A percentile compares a stretch with the other conserved stretches of the same genome.
phyloP scores from a whole-genome alignment of 148 eudicot species.

The Silene latifolia region DNA sequence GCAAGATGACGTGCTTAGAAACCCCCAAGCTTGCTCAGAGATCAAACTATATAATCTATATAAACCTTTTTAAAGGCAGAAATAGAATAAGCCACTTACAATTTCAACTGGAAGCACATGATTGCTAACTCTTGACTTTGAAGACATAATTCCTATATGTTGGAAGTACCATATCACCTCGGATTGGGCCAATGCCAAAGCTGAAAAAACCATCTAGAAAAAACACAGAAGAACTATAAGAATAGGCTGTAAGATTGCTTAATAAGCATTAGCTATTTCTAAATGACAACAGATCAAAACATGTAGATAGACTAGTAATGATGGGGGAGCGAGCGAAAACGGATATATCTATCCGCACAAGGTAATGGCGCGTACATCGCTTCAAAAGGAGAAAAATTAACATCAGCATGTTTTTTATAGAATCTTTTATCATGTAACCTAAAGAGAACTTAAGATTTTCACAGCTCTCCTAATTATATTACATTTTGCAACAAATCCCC shows the following conservation, averaged over 20 bases:
- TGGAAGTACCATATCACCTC: conserved; percentile 98
- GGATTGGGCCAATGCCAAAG: conserved; percentile 92
- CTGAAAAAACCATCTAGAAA: conserved; percentile 96
- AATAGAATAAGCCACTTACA: conserved; percentile 39
- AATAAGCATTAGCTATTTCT: background rate
- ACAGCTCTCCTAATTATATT: background rate
- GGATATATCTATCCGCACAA: background rate
- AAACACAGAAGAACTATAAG: conserved; percentile 20
- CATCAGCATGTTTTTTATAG: background rate
- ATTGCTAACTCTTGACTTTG: conserved; percentile 65
- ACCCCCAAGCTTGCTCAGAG: background rate
- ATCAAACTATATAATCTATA: background rate
- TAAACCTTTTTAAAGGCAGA: background rate
- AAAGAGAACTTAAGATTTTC: background rate
- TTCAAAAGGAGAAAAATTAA: background rate
- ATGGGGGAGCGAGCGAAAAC: background rate
- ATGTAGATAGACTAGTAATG: too few species aligned
- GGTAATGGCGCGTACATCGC: background rate
- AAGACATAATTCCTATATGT: conserved; percentile 85
- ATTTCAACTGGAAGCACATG: conserved; percentile 71
- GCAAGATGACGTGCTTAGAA: conserved; percentile 6
- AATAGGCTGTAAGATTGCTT: background rate
- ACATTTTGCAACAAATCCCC: background rate
- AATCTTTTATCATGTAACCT: background rate
- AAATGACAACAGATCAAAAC: background rate